Percentiles rank a stretch among this genome's conserved stretches.
Conservation (phyloP, 805 yeast genomes). For the Debaryomyces tyrocola region DNA sequence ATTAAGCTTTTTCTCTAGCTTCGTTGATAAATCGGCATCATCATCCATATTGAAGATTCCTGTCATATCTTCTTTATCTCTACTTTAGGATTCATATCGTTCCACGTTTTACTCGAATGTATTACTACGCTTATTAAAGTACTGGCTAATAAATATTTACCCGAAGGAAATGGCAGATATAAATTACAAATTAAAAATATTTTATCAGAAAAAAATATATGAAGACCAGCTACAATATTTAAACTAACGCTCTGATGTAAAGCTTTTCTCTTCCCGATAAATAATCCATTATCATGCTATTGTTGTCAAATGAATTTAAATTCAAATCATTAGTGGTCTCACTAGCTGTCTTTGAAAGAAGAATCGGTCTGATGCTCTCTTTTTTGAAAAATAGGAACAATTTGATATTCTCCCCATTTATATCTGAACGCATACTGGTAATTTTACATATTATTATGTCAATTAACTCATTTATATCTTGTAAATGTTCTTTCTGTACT, state of each 20-base stretch:
- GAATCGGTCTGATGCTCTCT: constrained; percentile 3
- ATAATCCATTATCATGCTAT: constrained; percentile 1
- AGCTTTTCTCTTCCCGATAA: not conserved
- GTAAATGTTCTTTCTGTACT: constrained; percentile 8
- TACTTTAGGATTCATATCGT: not conserved
- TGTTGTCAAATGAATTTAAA: not conserved
- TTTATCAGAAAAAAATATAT: too few species aligned
- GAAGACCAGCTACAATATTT: not conserved
- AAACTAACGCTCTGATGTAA: not conserved
- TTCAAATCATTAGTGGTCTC: too few species aligned
- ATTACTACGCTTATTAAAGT: too few species aligned
- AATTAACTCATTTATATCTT: constrained; percentile 12
- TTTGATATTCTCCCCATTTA: not conserved
- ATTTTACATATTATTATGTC: constrained; percentile 12
- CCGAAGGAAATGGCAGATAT: not conserved
- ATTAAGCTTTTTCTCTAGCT: not conserved
- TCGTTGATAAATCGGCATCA: constrained; percentile 8
- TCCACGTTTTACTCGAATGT: too few species aligned
- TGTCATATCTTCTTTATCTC: constrained; percentile 19
- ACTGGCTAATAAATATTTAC: not conserved
- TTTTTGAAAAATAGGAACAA: not conserved
- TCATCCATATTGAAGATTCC: constrained; percentile 39
- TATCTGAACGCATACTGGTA: not conserved
- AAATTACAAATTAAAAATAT: not conserved
- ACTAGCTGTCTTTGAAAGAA: not conserved